Evolutionary conservation across 169 alveolate species (phyloP).

Genomic region (Eimeria acervulina): DNA sequence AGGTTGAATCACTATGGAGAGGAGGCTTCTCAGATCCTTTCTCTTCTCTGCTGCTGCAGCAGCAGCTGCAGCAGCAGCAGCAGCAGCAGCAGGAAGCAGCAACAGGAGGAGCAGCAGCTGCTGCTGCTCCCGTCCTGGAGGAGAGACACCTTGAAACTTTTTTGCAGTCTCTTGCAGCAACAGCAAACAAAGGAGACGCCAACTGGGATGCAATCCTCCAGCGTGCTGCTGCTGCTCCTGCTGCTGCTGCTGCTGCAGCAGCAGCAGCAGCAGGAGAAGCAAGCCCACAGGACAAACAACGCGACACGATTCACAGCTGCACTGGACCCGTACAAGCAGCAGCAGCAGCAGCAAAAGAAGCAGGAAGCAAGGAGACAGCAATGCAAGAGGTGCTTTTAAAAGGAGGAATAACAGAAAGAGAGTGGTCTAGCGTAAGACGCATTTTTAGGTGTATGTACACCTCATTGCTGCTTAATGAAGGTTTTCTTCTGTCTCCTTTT

Average conservation of each 20-base stretch:
- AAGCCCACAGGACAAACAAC: too few species aligned
- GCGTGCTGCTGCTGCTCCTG: slow-evolving; percentile 2
- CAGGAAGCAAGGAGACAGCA: background rate
- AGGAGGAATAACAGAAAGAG: background rate
- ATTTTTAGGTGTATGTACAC: slow-evolving; percentile 17
- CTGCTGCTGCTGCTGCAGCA: slow-evolving; percentile 20
- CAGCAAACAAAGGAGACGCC: background rate
- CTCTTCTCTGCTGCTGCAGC: background rate
- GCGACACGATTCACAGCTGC: too few species aligned
- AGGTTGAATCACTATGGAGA: slow-evolving; percentile 84
- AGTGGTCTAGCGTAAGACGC: slow-evolving; percentile 4
- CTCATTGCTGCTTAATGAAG: background rate
- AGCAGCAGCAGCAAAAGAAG: too few species aligned
- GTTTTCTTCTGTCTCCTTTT: background rate
- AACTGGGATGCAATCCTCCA: background rate
- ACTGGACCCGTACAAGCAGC: too few species aligned
- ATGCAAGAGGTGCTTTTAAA: background rate
- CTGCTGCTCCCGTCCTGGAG: too few species aligned
- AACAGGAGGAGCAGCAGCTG: too few species aligned
- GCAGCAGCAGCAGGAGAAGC: too few species aligned
- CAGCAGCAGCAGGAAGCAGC: too few species aligned
- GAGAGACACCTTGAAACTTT: too few species aligned
- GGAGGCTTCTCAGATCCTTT: slow-evolving; percentile 24
- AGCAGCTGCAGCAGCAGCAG: background rate
- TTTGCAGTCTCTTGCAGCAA: too few species aligned